These are phyloP conservation scores for Papiliotrema terrestris DNA, from an alignment of 1,284 basidiomycete species.

Conservation along the genomic window DNA sequence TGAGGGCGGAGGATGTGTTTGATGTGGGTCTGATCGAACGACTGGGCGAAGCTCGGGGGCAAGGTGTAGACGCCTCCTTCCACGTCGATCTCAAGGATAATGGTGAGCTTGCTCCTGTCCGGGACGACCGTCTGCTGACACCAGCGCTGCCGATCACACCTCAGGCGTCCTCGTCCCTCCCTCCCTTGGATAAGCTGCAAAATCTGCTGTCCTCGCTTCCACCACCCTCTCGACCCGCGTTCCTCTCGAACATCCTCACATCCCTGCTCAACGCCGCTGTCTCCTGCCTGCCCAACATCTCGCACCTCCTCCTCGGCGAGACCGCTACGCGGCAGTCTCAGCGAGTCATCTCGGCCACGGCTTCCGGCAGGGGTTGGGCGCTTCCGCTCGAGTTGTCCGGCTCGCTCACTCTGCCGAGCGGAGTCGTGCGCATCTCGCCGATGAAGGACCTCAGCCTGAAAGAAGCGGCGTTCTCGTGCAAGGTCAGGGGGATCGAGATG, in stretches of 20 bases:
- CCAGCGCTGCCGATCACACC: constrained; percentile 20
- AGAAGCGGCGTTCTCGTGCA: constrained; percentile 56
- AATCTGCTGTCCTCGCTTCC: constrained; percentile 67
- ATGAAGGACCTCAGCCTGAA: constrained; percentile 74
- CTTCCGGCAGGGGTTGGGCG: constrained; percentile 73
- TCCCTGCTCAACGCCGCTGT: constrained; percentile 70
- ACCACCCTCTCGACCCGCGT: constrained; percentile 67
- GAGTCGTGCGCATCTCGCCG: constrained; percentile 64
- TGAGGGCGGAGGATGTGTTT: constrained; percentile 43
- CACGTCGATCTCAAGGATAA: constrained; percentile 22
- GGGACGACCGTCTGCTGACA: neutral
- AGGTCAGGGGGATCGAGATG: constrained; percentile 47
- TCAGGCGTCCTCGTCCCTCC: constrained; percentile 29
- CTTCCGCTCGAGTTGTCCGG: constrained; percentile 68
- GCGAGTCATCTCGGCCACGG: constrained; percentile 68
- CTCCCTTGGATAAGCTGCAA: constrained; percentile 56
- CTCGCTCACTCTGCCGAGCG: neutral
- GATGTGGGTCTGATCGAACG: constrained; percentile 16
- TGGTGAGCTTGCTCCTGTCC: constrained; percentile 11
- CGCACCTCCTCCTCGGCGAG: constrained; percentile 76
- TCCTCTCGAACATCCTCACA: constrained; percentile 61
- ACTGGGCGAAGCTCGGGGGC: constrained; percentile 5
- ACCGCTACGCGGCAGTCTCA: constrained; percentile 76
- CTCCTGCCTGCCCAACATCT: constrained; percentile 55
- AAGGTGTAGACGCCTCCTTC: neutral